Conservation (phyloP, 2,329 filamentous ascomycete genomes). For the Teratosphaeria zuluensis region DNA sequence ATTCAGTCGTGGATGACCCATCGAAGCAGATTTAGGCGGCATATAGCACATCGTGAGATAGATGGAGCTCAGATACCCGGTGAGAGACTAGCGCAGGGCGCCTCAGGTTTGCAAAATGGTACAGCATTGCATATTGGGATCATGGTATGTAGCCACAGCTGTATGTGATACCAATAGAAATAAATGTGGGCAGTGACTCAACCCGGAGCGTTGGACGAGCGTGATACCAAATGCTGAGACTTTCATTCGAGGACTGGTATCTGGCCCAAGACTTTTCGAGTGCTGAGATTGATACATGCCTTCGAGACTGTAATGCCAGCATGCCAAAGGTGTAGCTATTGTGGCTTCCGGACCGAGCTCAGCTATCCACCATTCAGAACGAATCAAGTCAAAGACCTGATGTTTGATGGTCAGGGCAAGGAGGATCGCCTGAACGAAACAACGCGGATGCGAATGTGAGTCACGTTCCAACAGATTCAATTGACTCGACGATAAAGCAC, state of each 20-base stretch:
- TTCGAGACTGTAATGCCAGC: not conserved
- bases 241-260: not conserved
- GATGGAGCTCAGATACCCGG: not conserved
- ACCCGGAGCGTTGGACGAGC: not conserved
- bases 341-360: too few species aligned
- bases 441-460: too few species aligned
- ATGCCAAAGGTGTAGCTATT: too few species aligned
- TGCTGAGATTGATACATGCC: not conserved
- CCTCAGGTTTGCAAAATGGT: not conserved
- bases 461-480: too few species aligned
- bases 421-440: too few species aligned
- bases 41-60: not conserved
- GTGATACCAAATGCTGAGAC: not conserved
- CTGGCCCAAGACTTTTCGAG: not conserved
- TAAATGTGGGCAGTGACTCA: not conserved
- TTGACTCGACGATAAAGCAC: too few species aligned
- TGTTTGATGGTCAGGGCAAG: too few species aligned
- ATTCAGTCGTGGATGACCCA: not conserved
- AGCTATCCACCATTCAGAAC: too few species aligned
- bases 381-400: too few species aligned
- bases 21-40: not conserved
- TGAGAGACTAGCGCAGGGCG: not conserved
- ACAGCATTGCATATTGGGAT: not conserved
- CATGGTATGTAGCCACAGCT: not conserved
- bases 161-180: not conserved